phyloP scores from a whole-genome alignment of 1,139 yeast genomes.

The Maudiozyma humilis region DNA sequence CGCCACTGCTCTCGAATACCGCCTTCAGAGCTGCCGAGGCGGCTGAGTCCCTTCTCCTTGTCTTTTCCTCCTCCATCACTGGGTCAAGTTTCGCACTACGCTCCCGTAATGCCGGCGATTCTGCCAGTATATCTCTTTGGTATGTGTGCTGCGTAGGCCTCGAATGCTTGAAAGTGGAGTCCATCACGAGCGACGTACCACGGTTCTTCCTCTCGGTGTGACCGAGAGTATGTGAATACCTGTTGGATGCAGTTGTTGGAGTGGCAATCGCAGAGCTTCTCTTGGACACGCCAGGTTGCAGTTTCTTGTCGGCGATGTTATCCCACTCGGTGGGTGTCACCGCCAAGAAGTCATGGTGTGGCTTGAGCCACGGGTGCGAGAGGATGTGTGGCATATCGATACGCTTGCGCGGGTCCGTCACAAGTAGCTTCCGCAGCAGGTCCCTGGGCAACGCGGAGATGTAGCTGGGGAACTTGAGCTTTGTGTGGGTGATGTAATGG shows the following conservation, averaged over 20 bases:
- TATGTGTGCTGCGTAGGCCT: conserved; percentile 29
- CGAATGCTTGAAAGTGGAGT: conserved; percentile 16
- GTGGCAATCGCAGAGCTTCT: conserved; percentile 14
- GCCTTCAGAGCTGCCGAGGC: conserved; percentile 64
- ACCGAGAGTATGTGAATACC: conserved; percentile 9
- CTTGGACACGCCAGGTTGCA: conserved; percentile 22
- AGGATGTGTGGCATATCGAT: conserved; percentile 61
- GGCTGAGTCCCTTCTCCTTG: conserved; percentile 33
- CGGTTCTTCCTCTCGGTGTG: conserved; percentile 20
- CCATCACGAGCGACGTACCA: conserved; percentile 20
- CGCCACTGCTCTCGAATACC: conserved; percentile 36
- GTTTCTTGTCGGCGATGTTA: conserved; percentile 34
- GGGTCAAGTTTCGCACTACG: background rate
- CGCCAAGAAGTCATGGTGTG: conserved; percentile 72
- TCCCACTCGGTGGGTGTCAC: conserved; percentile 92
- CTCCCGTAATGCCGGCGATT: background rate
- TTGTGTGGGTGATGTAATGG: conserved; percentile 83
- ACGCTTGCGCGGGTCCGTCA: conserved; percentile 64
- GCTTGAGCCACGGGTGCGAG: conserved; percentile 78
- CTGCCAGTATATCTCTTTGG: conserved; percentile 18
- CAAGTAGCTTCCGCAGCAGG: conserved; percentile 72
- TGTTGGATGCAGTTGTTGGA: conserved; percentile 5
- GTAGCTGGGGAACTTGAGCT: conserved; percentile 91
- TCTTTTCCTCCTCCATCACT: conserved; percentile 9
- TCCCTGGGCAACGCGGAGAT: conserved; percentile 89